A percentile compares a stretch with the other conserved stretches of the same genome.
Conservation (phyloP, 148 eudicot species). For the Rhododendron ovatum region DNA sequence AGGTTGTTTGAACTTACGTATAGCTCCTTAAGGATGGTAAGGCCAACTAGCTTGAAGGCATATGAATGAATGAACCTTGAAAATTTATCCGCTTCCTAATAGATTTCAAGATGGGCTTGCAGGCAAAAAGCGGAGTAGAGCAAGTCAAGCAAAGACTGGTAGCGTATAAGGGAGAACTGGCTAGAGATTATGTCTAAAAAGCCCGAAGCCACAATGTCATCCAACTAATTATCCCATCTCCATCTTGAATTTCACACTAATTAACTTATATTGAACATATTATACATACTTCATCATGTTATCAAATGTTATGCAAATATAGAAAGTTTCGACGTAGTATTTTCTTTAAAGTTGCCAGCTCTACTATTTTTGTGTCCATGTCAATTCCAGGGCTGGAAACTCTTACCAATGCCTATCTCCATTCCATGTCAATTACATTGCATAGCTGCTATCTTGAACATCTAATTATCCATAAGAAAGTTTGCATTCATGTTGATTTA, state of each 20-base stretch:
- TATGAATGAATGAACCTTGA: background rate
- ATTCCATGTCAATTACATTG: background rate
- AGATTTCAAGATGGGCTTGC: background rate
- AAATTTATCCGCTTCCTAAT: background rate
- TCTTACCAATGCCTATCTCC: background rate
- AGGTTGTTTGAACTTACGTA: background rate
- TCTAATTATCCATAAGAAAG: background rate
- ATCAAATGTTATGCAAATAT: background rate
- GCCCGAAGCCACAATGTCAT: background rate
- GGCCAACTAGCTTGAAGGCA: background rate
- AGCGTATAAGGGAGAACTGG: background rate
- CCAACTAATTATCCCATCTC: background rate
- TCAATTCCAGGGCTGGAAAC: background rate
- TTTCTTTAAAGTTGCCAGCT: background rate
- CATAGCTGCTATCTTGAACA: background rate
- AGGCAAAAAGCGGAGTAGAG: background rate
- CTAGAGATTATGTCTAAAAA: background rate
- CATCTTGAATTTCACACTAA: background rate
- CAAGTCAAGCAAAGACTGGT: background rate
- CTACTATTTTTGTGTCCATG: background rate
- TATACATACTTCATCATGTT: background rate
- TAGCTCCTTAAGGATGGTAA: background rate
- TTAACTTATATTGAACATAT: background rate
- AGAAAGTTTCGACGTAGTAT: background rate
- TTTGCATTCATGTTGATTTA: background rate